Base-by-base conservation (phyloP, 1,284 basidiomycete genomes). In the Moesziomyces sp. region DNA sequence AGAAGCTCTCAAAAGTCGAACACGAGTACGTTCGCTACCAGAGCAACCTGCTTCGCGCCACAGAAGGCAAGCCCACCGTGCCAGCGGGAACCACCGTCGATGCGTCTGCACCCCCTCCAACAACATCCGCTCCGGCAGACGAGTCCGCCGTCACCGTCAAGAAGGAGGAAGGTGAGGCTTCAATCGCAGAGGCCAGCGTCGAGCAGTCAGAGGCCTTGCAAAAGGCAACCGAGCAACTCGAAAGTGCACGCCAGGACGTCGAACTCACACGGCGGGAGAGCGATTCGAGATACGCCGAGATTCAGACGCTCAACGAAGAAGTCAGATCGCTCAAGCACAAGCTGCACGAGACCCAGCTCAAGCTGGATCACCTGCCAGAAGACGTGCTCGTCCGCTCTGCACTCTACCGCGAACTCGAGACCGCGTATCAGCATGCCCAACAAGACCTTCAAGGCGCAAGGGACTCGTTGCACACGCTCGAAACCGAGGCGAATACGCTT, bases 401-500 rank as follows among this genome's bases (percentile, higher is more conserved):
- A 0, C 43, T 63, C 9, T 74, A 69, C 35, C 61, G 58, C 24
- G 71, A 74, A 40, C 58, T 74, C 9, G 61, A 68, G 38, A n/a
- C 46, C 0, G 46, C 51, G 8, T 55, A 69, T 38, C 55, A 57
- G 42, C 49, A 66, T 19, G 52, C 54, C 19, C 65, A 74, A n/a
- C 40, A 55, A 7, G 71, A 68, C 46, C 13, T 66, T 44, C 53
- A 53, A 34, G n/a, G 28, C 45, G 50, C 45, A 24, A 58, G 45
- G 38, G 66, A 69, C 26, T 34, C 58, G 9, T 50, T 62, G 52
- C 61, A 61, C 4, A 30, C 54, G 5, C 65, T 78, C 28, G 74
- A 78, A 52, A 44, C 47, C 7, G 82, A 83, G 52, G 80, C 80
- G 16, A 58, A 40, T 5, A 58, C 75, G 11, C 58, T 83, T 57